Evolutionary conservation across 164 flowering plant species (phyloP).

Genomic region (Nelumbo lutea): DNA sequence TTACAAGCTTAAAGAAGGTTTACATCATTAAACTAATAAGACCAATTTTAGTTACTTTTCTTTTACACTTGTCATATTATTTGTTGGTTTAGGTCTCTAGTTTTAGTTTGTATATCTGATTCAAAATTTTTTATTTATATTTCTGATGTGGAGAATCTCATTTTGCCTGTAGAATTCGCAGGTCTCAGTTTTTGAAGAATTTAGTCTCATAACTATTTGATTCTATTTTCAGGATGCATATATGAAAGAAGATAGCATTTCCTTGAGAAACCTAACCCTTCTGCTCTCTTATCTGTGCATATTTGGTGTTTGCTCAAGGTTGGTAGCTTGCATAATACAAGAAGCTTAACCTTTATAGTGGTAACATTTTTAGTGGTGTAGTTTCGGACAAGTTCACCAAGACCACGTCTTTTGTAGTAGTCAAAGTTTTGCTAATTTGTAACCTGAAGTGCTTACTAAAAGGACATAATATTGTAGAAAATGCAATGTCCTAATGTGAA

Average conservation of each 20-base stretch:
- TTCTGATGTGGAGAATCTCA: too few species aligned
- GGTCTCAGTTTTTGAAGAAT: background rate
- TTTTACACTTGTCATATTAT: background rate
- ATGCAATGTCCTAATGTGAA: too few species aligned
- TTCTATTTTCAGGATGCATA: constrained; percentile 60
- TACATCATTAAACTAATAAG: background rate
- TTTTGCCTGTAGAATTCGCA: background rate
- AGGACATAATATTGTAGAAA: too few species aligned
- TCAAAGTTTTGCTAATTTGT: background rate
- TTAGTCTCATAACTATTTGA: background rate
- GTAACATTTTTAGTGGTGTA: background rate
- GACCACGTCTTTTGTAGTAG: background rate
- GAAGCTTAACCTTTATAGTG: background rate
- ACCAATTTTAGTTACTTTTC: background rate
- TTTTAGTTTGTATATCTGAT: background rate
- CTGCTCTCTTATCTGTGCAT: constrained; percentile 69
- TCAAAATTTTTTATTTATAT: too few species aligned
- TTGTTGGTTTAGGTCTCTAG: background rate
- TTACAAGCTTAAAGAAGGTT: background rate
- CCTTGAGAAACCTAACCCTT: constrained; percentile 77
- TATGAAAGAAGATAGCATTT: constrained; percentile 65
- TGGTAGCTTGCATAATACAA: constrained; percentile 4
- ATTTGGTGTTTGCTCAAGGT: constrained; percentile 95
- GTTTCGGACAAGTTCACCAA: background rate
- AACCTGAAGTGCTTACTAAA: too few species aligned